A percentile compares a stretch with the other conserved stretches of the same genome.
Evolutionary conservation across 208 protist genomes (phyloP).

Genomic region (Leishmania lainsoni): DNA sequence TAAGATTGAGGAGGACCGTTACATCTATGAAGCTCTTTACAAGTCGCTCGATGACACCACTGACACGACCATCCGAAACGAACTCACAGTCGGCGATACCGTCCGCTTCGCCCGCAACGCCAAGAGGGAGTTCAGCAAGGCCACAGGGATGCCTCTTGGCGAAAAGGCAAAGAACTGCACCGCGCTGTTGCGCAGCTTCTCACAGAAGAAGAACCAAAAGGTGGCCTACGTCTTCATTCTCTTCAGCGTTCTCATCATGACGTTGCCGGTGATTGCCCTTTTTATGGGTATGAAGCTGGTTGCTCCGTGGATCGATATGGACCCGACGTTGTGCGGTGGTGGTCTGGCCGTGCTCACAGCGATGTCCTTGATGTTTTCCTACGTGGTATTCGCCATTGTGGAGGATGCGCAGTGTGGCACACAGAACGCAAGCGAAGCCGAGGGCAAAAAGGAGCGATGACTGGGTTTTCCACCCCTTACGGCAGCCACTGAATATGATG

Average conservation of each 20-base stretch:
- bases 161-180: constrained; percentile 59
- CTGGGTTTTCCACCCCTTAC: neutral
- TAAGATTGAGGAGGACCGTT: constrained; percentile 64
- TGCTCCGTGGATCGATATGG: constrained; percentile 44
- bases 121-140: constrained; percentile 50
- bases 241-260: constrained; percentile 66
- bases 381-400: constrained; percentile 67
- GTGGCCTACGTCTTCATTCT: constrained; percentile 60
- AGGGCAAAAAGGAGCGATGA: constrained; percentile 50
- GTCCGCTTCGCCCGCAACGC: constrained; percentile 37
- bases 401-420: constrained; percentile 34
- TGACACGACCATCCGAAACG: constrained; percentile 25
- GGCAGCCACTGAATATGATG: neutral
- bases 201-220: constrained; percentile 34
- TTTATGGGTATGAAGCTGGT: constrained; percentile 65
- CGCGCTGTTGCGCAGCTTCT: constrained; percentile 38
- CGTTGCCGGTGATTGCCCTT: constrained; percentile 62
- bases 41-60: constrained; percentile 45
- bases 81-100: constrained; percentile 49
- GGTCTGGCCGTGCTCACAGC: constrained; percentile 54
- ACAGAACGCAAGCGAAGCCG: neutral
- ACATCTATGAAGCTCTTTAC: constrained; percentile 69
- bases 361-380: constrained; percentile 52
- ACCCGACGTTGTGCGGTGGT: constrained; percentile 64
- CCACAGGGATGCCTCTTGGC: constrained; percentile 41